Conservation (phyloP, 2,329 filamentous ascomycete species). For the Neocucurbitaria cava region DNA sequence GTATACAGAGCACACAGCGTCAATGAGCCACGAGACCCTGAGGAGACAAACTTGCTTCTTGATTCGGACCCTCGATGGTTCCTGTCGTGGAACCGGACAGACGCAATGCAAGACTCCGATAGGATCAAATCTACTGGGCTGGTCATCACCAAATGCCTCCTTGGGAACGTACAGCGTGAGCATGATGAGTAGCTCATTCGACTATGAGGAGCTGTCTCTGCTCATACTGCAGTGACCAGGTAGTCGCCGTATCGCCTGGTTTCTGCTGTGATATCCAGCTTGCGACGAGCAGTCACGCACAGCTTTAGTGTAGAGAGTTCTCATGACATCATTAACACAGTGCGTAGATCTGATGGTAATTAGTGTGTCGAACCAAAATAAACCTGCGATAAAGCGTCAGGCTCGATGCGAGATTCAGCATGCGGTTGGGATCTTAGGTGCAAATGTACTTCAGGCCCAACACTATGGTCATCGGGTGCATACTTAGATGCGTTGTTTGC, state of each 20-base stretch:
- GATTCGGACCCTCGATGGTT: slow-evolving; percentile 14
- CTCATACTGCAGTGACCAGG: slow-evolving; percentile 11
- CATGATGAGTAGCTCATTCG: slow-evolving; percentile 18
- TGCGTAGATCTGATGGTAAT: neutral
- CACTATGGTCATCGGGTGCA: slow-evolving; percentile 20
- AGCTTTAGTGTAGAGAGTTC: neutral
- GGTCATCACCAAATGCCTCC: neutral
- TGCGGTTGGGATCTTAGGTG: slow-evolving; percentile 16
- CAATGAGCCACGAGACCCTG: neutral
- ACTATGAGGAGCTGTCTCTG: slow-evolving; percentile 8
- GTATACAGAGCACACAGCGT: neutral
- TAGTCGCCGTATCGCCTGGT: slow-evolving; percentile 9
- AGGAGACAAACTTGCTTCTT: slow-evolving; percentile 1
- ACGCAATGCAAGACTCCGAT: slow-evolving; percentile 9
- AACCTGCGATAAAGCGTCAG: neutral
- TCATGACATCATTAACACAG: neutral
- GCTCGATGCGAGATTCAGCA: slow-evolving; percentile 12
- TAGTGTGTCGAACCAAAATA: neutral
- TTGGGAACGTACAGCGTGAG: slow-evolving; percentile 10
- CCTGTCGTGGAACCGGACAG: slow-evolving; percentile 20
- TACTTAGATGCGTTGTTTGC: slow-evolving; percentile 7
- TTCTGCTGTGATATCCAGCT: slow-evolving; percentile 3
- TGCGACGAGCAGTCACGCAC: slow-evolving; percentile 8
- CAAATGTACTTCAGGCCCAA: slow-evolving; percentile 21
- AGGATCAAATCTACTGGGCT: slow-evolving; percentile 7